phyloP scores from a whole-genome alignment of 169 alveolate species.

The Babesia sp. region DNA sequence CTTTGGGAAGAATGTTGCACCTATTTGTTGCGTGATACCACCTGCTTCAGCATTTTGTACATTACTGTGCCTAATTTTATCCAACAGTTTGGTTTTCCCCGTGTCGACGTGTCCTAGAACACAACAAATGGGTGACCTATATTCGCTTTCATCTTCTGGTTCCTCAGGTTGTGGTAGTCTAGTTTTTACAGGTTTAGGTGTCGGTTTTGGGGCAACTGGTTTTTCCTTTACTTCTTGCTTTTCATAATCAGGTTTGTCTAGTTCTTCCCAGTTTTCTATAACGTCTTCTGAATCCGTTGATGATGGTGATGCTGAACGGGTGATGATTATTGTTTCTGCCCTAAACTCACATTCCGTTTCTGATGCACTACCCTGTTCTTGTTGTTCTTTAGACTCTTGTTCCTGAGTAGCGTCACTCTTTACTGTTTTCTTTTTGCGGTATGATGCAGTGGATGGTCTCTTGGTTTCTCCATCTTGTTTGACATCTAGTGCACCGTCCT shows the following conservation, averaged over 20 bases:
- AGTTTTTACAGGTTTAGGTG: conserved; percentile 33
- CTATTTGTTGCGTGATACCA: conserved; percentile 99
- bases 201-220: neutral
- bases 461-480: conserved; percentile 50
- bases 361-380: conserved; percentile 19
- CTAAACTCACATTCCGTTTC: neutral
- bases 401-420: conserved; percentile 18
- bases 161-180: conserved; percentile 18
- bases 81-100: conserved; percentile 98
- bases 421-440: conserved; percentile 38
- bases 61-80: conserved; percentile 97
- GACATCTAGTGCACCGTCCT: conserved; percentile 65
- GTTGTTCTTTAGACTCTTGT: conserved; percentile 33
- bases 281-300: conserved; percentile 23
- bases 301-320: conserved; percentile 4
- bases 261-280: conserved; percentile 68
- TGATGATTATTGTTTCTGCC: neutral
- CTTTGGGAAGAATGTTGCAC: conserved; percentile 99
- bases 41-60: conserved; percentile 99
- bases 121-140: conserved; percentile 97
- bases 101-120: conserved; percentile 99
- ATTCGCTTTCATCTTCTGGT: conserved; percentile 65
- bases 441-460: neutral
- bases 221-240: neutral
- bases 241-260: conserved; percentile 5